Base-by-base conservation (phyloP, 345 rosid genomes). In the Sonneratia caseolaris region DNA sequence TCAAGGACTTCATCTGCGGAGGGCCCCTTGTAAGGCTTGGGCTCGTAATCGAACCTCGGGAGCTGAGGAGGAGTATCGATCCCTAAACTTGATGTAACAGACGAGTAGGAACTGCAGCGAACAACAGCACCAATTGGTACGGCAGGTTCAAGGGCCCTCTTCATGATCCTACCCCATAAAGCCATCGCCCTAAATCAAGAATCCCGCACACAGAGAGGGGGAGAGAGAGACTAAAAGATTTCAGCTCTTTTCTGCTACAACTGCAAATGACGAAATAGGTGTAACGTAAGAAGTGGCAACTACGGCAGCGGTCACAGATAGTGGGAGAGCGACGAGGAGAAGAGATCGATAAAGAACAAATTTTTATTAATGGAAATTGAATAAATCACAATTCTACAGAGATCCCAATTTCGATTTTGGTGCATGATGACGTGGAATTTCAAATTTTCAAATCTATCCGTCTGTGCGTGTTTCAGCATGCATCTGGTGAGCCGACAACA, bases 21-120 rank as follows among this genome's bases (percentile, higher is more conserved):
- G 4, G 97, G 94, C 37, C 98, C 98, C 5, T 37, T 77, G 79
- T 92, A 89, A n/a, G 91, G 88, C 74, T 70, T 83, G 6, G 96
- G 98, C n/a, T 74, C 74, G 75, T 86, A 77, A 76, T 84, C 88
- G 45, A 92, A 95, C 70, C 82, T 82, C 66, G 98, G 99, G 22
- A 95, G 72, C 78, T 79, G 89, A 57, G 89, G 94, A 32, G 76
- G 81, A 27, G 74, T 32, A 65, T 70, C 36, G 42, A 68, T 18
- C 0, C 68, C 66, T 5, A 73, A 24, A 27, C 73, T 40, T 1
- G 84, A 70, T 55, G 89, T 51, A 64, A 48, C 59, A 21, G 69
- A 71, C 38, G 78, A 75, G 79, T 42, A 73, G 4, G 66, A 64
- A 21, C 42, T 5, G 77, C 70, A 48, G 69, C 64, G 65, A 64